phyloP scores from a whole-genome alignment of 768 basidiomycete genomes.

The Mycena leptocephala region DNA sequence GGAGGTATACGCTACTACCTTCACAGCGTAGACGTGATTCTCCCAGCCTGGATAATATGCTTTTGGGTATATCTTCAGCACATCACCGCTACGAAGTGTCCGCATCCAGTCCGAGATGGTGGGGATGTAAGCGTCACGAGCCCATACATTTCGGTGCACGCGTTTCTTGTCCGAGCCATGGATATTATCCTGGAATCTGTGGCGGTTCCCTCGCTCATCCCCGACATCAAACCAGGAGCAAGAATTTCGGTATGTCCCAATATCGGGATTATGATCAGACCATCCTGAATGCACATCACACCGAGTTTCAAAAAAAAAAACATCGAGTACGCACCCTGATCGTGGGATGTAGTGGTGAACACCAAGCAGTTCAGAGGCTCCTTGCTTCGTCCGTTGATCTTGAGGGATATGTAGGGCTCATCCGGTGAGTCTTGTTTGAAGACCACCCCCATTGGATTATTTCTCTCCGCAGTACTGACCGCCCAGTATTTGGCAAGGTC shows the following conservation, averaged over 20 bases:
- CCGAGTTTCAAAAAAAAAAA: neutral
- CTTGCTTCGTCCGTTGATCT: neutral
- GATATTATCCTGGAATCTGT: neutral
- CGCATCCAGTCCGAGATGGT: slow-evolving; percentile 8
- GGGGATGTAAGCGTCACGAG: no score
- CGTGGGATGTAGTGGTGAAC: neutral
- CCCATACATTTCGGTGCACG: neutral
- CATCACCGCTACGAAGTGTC: neutral
- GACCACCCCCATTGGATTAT: neutral
- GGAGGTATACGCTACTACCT: neutral
- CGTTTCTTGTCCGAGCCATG: neutral
- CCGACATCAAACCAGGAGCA: slow-evolving; percentile 4
- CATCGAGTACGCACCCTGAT: neutral
- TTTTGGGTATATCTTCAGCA: neutral
- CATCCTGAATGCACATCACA: neutral
- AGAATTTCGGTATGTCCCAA: neutral
- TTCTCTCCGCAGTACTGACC: neutral
- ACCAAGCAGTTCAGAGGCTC: neutral
- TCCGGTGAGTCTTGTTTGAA: neutral
- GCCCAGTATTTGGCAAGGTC: slow-evolving; percentile 1
- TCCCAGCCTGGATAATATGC: slow-evolving; percentile 34
- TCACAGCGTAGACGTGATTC: neutral
- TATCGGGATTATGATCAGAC: neutral
- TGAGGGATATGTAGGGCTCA: neutral
- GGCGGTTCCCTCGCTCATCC: neutral